phyloP scores from a whole-genome alignment of 2,329 filamentous ascomycete species.

The Lasiodiplodia hormozganensis region DNA sequence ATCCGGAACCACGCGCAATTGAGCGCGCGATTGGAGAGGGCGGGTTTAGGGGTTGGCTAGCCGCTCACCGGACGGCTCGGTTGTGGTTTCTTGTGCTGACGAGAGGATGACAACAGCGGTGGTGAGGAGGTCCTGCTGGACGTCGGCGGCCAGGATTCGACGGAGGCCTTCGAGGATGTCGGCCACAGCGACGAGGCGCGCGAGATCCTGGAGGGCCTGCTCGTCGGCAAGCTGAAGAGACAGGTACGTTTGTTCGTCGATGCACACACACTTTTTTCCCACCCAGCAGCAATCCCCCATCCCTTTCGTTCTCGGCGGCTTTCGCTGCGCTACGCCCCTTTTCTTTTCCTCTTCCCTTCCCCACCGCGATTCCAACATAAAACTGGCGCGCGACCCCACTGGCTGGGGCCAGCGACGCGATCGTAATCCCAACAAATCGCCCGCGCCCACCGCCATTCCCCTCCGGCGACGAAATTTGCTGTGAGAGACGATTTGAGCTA shows the following conservation, averaged over 20 bases:
- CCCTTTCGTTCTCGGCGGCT: not conserved
- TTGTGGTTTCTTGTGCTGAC: conserved; percentile 16
- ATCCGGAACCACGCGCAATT: not conserved
- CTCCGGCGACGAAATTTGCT: too few relatives aligned
- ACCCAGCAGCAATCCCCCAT: not conserved
- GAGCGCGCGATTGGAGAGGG: conserved; percentile 2
- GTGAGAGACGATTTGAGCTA: not conserved
- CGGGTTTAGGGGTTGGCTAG: not conserved
- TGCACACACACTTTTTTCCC: too few relatives aligned
- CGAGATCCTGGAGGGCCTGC: conserved; percentile 75
- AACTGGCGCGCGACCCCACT: not conserved
- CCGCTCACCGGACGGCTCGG: not conserved
- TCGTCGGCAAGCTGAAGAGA: conserved; percentile 47
- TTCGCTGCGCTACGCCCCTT: not conserved
- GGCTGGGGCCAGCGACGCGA: not conserved
- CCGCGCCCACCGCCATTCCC: not conserved
- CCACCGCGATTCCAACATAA: not conserved
- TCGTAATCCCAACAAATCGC: not conserved
- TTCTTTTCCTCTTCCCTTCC: not conserved
- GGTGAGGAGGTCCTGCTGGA: conserved; percentile 98
- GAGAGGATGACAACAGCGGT: conserved; percentile 65
- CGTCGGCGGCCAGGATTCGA: conserved; percentile 92
- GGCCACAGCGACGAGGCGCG: conserved; percentile 98
- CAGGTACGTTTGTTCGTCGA: conserved; percentile 37
- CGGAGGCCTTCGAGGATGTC: conserved; percentile 98